A percentile compares a stretch with the other conserved stretches of the same genome.
phyloP scores from a whole-genome alignment of 1,284 basidiomycete genomes.

The Fomes fomentarius region DNA sequence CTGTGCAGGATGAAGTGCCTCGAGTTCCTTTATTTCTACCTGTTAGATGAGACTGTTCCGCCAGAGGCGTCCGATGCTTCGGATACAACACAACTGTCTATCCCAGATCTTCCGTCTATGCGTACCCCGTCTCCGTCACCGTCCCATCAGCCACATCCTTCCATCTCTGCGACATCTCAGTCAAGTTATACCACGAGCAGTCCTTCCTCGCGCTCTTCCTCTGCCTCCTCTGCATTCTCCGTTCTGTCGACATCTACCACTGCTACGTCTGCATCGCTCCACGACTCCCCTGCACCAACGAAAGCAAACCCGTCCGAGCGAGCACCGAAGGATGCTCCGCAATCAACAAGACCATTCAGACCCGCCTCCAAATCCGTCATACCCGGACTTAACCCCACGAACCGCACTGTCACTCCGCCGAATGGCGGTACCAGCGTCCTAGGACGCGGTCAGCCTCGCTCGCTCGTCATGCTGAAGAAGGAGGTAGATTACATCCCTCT shows the following conservation, averaged over 20 bases:
- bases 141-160: constrained; percentile 13
- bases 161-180: constrained; percentile 10
- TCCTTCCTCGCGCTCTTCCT: constrained; percentile 17
- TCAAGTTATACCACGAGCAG: constrained; percentile 10
- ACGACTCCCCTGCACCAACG: constrained; percentile 10
- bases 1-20: constrained; percentile 84
- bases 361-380: constrained; percentile 24
- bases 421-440: constrained; percentile 10
- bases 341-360: constrained; percentile 7
- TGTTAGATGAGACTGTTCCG: constrained; percentile 68
- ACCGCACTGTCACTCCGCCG: constrained; percentile 25
- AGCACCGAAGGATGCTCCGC: background rate
- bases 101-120: constrained; percentile 1
- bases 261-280: constrained; percentile 18
- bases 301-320: constrained; percentile 11
- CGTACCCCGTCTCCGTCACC: background rate
- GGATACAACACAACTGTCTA: constrained; percentile 8
- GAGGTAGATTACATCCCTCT: constrained; percentile 74
- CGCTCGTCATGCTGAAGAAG: constrained; percentile 63
- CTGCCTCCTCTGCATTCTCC: constrained; percentile 21
- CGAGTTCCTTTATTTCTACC: constrained; percentile 91
- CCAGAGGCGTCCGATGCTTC: constrained; percentile 1
- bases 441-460: constrained; percentile 40
- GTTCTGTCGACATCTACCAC: constrained; percentile 18
- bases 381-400: constrained; percentile 23